Conservation (phyloP, 768 basidiomycete genomes). For the Russula ochroleuca region DNA sequence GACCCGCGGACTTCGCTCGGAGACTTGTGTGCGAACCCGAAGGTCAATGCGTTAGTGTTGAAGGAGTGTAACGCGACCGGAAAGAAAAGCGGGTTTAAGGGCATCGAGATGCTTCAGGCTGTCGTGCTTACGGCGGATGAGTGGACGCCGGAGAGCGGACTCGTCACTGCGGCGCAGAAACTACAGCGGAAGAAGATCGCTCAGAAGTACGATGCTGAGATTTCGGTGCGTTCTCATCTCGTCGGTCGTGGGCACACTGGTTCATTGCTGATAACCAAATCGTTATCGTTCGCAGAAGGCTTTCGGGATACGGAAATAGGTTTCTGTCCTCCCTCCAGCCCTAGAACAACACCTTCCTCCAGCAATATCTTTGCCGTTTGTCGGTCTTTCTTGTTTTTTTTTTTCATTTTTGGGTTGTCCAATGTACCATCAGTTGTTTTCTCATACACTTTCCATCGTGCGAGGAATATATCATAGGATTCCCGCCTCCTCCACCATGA, state of each 20-base stretch:
- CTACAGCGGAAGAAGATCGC: conserved; percentile 71
- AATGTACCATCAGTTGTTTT: background rate
- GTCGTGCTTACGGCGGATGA: conserved; percentile 79
- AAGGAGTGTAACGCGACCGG: conserved; percentile 75
- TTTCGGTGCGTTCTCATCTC: conserved; percentile 45
- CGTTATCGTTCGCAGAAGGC: background rate
- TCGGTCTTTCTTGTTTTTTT: background rate
- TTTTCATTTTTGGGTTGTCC: background rate
- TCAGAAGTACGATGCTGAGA: conserved; percentile 57
- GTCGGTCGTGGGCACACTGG: background rate
- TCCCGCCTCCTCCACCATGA: background rate
- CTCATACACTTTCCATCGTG: background rate
- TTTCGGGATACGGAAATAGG: no score
- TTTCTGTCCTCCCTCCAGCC: no score
- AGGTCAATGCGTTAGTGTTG: conserved; percentile 58
- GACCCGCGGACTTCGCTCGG: conserved; percentile 43
- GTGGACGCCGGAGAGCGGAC: conserved; percentile 88
- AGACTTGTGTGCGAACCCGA: conserved; percentile 52
- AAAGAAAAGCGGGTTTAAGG: conserved; percentile 81
- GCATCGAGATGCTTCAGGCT: conserved; percentile 71
- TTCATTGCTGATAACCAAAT: no score
- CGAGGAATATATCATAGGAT: background rate
- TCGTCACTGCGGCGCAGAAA: conserved; percentile 91
- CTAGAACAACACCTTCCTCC: no score
- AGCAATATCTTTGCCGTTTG: background rate